Conservation (phyloP, 176 grass and related monocot species). For the Tuctoria greenei region DNA sequence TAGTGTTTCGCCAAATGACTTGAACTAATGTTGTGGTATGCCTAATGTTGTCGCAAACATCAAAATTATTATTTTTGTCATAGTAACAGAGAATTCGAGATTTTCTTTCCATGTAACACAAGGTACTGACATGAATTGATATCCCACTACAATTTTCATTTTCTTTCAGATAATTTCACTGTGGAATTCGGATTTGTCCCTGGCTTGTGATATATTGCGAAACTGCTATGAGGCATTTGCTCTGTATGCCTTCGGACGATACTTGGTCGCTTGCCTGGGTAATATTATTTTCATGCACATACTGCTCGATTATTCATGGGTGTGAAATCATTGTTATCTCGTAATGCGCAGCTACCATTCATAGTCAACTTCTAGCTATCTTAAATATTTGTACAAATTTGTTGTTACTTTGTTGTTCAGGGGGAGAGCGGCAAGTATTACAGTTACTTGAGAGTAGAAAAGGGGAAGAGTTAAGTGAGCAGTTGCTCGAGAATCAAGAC, state of each 20-base stretch:
- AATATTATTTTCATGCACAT: slow-evolving; percentile 20
- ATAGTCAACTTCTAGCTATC: background rate
- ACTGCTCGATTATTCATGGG: background rate
- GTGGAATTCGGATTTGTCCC: slow-evolving; percentile 63
- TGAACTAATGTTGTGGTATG: background rate
- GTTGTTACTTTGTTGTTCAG: slow-evolving; percentile 37
- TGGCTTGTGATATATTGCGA: slow-evolving; percentile 86
- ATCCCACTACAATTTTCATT: slow-evolving; percentile 26
- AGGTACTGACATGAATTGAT: slow-evolving; percentile 19
- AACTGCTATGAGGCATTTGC: slow-evolving; percentile 98
- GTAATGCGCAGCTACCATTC: background rate
- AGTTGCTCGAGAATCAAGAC: slow-evolving; percentile 51
- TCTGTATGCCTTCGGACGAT: slow-evolving; percentile 76
- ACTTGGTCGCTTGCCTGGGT: slow-evolving; percentile 90
- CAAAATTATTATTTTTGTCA: background rate
- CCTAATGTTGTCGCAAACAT: background rate
- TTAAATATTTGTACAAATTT: background rate
- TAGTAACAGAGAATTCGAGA: background rate
- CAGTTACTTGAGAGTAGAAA: slow-evolving; percentile 65
- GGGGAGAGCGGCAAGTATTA: slow-evolving; percentile 68
- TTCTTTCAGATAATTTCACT: slow-evolving; percentile 74
- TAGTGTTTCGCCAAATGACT: background rate
- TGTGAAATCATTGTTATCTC: background rate
- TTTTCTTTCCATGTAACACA: background rate
- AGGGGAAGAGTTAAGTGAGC: slow-evolving; percentile 53